Percentiles rank a stretch among this genome's conserved stretches.
These are phyloP conservation scores for Populus simonii DNA, from an alignment of 345 rosid genomes.

Conservation along the genomic window DNA sequence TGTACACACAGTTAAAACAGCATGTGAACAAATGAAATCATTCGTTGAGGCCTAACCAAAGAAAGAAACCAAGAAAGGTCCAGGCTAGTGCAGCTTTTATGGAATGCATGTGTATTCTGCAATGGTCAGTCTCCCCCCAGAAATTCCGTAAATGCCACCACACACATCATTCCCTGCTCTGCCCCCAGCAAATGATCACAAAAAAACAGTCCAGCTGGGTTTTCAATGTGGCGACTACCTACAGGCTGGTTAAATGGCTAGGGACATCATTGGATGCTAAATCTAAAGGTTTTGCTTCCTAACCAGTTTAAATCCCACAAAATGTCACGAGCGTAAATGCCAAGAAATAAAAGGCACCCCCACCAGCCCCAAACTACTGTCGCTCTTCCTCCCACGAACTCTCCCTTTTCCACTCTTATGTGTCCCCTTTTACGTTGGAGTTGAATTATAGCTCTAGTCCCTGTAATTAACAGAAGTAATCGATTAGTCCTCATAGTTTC, in stretches of 20 bases:
- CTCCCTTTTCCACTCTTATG: not conserved
- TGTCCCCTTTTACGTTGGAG: no score
- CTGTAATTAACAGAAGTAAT: not conserved
- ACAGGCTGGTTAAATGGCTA: not conserved
- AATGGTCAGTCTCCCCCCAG: no score
- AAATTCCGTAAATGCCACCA: not conserved
- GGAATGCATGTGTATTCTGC: not conserved
- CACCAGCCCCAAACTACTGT: not conserved
- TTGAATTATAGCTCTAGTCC: not conserved
- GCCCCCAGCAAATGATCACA: not conserved
- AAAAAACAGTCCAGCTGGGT: slow-evolving; percentile 3
- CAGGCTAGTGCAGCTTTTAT: not conserved
- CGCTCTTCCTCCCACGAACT: not conserved
- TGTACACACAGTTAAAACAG: no score
- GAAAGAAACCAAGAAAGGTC: no score
- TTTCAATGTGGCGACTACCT: not conserved
- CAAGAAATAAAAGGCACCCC: not conserved
- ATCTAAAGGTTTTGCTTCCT: not conserved
- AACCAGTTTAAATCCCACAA: not conserved
- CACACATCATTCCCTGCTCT: not conserved
- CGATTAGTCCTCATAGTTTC: not conserved
- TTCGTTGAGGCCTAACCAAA: no score
- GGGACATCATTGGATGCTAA: slow-evolving; percentile 16
- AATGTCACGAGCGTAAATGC: not conserved
- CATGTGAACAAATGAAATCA: no score